Evolutionary conservation across 257 asterid species (phyloP).

Genomic region (Anisodus tanguticus): DNA sequence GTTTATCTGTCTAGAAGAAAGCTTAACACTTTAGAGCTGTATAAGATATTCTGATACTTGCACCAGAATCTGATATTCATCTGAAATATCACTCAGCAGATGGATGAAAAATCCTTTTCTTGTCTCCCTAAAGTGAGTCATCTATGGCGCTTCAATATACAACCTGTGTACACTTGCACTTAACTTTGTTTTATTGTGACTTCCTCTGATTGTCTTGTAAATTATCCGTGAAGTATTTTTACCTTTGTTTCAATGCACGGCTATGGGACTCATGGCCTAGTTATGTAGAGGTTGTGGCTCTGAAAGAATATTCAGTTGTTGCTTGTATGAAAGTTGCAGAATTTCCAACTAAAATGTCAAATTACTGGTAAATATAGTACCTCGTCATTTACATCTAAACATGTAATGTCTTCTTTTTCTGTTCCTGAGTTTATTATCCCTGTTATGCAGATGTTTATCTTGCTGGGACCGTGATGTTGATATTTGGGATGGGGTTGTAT

Average conservation of each 20-base stretch:
- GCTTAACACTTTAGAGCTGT: background rate
- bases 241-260: background rate
- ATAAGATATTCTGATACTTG: background rate
- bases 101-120: background rate
- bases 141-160: background rate
- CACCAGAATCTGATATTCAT: background rate
- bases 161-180: background rate
- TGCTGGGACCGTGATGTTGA: slow-evolving; percentile 96
- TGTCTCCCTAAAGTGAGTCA: background rate
- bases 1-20: background rate
- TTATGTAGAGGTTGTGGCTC: background rate
- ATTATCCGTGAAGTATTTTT: background rate
- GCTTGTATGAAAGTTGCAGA: background rate
- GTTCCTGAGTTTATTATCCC: slow-evolving; percentile 27
- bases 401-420: background rate
- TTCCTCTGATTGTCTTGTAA: background rate
- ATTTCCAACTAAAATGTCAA: background rate
- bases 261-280: background rate
- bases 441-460: slow-evolving; percentile 69
- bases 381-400: background rate
- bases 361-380: background rate
- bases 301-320: background rate
- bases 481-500: slow-evolving; percentile 95
- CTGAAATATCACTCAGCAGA: background rate
- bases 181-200: background rate